A percentile compares a stretch with the other conserved stretches of the same genome.
These are phyloP conservation scores for Millerozyma miso DNA, from an alignment of 805 yeast species.

Conservation along the genomic window DNA sequence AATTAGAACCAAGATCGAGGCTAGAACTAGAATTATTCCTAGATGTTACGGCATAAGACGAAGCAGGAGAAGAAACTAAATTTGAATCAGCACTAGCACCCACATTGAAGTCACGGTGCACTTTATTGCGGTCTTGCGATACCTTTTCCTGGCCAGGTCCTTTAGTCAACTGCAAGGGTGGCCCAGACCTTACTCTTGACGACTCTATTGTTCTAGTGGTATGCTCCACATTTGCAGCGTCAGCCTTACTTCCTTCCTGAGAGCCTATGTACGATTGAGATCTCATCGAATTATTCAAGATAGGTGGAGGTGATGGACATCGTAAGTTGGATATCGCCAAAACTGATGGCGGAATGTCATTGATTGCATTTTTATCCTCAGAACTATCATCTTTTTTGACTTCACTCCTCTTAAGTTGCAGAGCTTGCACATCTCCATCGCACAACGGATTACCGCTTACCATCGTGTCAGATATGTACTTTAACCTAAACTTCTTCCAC, in stretches of 20 bases:
- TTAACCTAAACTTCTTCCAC: background rate
- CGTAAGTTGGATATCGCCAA: conserved; percentile 55
- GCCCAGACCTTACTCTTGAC: background rate
- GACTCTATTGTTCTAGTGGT: no score
- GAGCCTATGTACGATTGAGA: background rate
- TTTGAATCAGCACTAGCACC: background rate
- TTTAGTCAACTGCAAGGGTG: background rate
- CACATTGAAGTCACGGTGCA: background rate
- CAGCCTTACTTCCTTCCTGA: background rate
- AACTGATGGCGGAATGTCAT: conserved; percentile 42
- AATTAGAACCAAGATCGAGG: conserved; percentile 30
- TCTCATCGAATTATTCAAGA: conserved; percentile 30
- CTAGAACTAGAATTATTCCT: conserved; percentile 17
- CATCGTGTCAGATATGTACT: background rate
- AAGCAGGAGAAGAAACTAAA: conserved; percentile 2
- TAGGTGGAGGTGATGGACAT: conserved; percentile 75
- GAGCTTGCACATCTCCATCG: background rate
- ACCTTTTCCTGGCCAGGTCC: background rate
- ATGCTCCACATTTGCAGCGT: background rate
- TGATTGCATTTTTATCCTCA: background rate
- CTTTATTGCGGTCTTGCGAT: background rate
- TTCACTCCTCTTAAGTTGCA: background rate
- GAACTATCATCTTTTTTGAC: background rate
- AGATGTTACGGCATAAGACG: background rate
- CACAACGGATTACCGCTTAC: background rate